Evolutionary conservation across 768 basidiomycete genomes (phyloP).

Genomic region (Paxillus ammoniavirescens): DNA sequence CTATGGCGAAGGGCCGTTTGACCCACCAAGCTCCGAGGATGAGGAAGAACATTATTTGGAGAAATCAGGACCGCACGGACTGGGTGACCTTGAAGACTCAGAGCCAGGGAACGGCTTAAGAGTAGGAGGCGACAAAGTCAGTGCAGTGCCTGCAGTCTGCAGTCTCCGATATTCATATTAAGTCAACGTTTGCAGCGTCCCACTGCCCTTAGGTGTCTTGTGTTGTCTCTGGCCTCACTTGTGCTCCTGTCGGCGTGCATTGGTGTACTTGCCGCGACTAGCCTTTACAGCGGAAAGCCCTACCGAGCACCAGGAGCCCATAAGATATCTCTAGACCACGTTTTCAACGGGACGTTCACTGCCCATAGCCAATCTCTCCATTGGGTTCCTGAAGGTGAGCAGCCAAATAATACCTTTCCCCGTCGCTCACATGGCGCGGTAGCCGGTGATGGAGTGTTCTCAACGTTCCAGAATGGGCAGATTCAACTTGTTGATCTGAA

Average conservation of each 20-base stretch:
- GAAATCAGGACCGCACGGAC: conserved; percentile 33
- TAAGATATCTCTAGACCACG: conserved; percentile 82
- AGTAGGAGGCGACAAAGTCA: conserved; percentile 38
- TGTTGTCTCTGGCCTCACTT: conserved; percentile 58
- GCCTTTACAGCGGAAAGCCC: conserved; percentile 57
- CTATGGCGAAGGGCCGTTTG: conserved; percentile 77
- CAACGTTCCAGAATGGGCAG: conserved; percentile 53
- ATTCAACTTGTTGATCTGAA: conserved; percentile 83
- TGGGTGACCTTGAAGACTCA: conserved; percentile 15
- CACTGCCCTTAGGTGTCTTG: conserved; percentile 57
- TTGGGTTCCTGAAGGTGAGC: conserved; percentile 92
- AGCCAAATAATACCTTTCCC: not conserved
- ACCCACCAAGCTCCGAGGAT: conserved; percentile 79
- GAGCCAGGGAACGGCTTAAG: conserved; percentile 32
- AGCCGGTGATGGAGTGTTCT: conserved; percentile 97
- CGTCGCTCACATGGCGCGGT: conserved; percentile 9
- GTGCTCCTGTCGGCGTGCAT: conserved; percentile 64
- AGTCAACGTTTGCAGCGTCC: conserved; percentile 36
- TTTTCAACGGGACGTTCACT: conserved; percentile 89
- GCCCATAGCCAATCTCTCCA: conserved; percentile 47
- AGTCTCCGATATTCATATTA: conserved; percentile 6
- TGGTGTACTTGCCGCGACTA: conserved; percentile 73
- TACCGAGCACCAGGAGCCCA: conserved; percentile 52
- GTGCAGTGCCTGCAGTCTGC: conserved; percentile 9
- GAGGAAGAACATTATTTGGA: conserved; percentile 49